Evolutionary conservation across 257 asterid genomes (phyloP).

Genomic region (Scutellaria galericulata): DNA sequence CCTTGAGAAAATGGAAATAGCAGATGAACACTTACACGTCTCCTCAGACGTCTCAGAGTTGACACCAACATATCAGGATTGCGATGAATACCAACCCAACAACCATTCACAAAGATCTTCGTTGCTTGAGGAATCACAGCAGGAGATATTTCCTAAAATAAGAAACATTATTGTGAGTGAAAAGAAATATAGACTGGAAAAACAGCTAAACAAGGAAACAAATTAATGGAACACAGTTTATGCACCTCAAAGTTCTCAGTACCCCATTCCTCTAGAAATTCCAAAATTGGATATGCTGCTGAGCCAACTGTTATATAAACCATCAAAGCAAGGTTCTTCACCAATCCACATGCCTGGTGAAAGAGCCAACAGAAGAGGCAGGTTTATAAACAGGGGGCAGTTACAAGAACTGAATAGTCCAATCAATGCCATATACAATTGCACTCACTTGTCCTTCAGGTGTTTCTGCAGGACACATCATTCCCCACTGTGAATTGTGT

Average conservation of each 20-base stretch:
- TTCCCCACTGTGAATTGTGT: conserved; percentile 99
- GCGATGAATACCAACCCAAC: conserved; percentile 98
- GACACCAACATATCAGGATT: conserved; percentile 97
- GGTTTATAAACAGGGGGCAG: conserved; percentile 10
- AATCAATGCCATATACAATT: conserved; percentile 22
- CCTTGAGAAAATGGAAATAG: conserved; percentile 17
- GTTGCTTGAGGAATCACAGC: conserved; percentile 95
- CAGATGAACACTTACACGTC: conserved; percentile 68
- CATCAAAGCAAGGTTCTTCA: conserved; percentile 98
- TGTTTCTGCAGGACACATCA: conserved; percentile 99
- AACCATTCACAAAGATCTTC: conserved; percentile 94
- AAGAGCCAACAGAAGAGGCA: conserved; percentile 29
- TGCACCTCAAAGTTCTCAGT: conserved; percentile 96
- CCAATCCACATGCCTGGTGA: conserved; percentile 90
- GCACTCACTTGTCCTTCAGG: conserved; percentile 95
- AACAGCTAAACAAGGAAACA: conserved; percentile 26
- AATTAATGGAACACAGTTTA: conserved; percentile 30
- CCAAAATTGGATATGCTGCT: conserved; percentile 95
- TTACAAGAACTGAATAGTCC: conserved; percentile 1
- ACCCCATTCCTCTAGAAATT: conserved; percentile 98
- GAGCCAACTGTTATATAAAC: conserved; percentile 98
- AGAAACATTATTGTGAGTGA: background rate
- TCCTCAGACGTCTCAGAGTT: conserved; percentile 83
- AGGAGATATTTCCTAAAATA: conserved; percentile 89
- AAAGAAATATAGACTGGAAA: background rate